Percentiles rank a stretch among this genome's conserved stretches.
Conservation (phyloP, 306 rosid genomes). For the Macrotyloma uniflorum region DNA sequence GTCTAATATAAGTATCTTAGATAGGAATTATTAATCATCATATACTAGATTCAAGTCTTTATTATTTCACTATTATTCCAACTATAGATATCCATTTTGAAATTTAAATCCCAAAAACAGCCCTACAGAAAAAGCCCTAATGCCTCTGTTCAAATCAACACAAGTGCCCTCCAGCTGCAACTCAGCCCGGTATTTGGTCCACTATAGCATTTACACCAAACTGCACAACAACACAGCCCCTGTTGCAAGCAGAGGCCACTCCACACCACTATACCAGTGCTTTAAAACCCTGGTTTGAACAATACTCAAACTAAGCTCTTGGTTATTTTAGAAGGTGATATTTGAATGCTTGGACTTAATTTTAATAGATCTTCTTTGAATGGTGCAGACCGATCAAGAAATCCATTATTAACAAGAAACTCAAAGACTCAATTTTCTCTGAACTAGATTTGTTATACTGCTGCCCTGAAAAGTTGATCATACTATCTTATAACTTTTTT, state of each 20-base stretch:
- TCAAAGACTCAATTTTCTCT: background rate
- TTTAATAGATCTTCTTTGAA: background rate
- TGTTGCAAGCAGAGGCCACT: no score
- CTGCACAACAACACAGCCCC: background rate
- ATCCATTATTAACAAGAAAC: slow-evolving; percentile 2
- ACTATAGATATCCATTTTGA: background rate
- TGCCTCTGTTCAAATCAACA: background rate
- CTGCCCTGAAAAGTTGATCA: background rate
- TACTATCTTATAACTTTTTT: background rate
- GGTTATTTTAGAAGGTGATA: background rate
- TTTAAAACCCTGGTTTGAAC: background rate
- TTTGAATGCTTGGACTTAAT: background rate
- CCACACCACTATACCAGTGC: no score
- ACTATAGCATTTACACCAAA: background rate
- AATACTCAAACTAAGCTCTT: background rate
- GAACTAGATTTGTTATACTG: background rate
- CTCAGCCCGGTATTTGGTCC: background rate
- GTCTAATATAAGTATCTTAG: no score
- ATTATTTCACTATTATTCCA: background rate
- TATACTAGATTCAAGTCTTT: background rate
- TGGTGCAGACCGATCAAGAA: background rate
- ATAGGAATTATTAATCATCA: no score
- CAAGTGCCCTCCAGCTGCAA: no score
- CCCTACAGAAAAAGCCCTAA: background rate
- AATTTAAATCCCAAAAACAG: no score